Percentiles rank a stretch among this genome's conserved stretches.
phyloP scores from a whole-genome alignment of 2,329 filamentous ascomycete species.

The Colletotrichum sp. region DNA sequence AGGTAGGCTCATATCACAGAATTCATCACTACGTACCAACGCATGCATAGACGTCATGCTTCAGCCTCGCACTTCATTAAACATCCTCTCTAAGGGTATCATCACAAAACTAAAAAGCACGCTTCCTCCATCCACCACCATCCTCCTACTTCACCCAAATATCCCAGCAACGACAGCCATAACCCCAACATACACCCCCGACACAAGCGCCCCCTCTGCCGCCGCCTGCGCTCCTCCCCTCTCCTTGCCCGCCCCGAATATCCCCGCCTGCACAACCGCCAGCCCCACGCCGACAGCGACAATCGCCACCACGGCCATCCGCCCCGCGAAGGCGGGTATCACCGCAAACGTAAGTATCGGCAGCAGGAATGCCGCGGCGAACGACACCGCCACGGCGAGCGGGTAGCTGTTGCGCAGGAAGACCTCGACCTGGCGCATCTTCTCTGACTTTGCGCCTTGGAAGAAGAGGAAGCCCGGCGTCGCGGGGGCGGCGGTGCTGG shows the following conservation, averaged over 20 bases:
- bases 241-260: slow-evolving; percentile 27
- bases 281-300: slow-evolving; percentile 50
- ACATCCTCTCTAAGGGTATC: not conserved
- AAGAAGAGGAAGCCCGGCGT: not conserved
- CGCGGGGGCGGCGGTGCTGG: not conserved
- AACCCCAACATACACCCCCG: slow-evolving; percentile 36
- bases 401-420: slow-evolving; percentile 10
- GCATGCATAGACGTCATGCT: not conserved
- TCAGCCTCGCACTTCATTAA: not conserved
- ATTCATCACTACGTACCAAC: not conserved
- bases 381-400: slow-evolving; percentile 43
- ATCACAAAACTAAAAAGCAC: not conserved
- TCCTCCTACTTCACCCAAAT: slow-evolving; percentile 11
- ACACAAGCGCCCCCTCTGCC: slow-evolving; percentile 28
- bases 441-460: not conserved
- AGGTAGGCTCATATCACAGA: not conserved
- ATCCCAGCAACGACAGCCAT: slow-evolving; percentile 39
- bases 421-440: not conserved
- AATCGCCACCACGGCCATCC: slow-evolving; percentile 62
- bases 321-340: slow-evolving; percentile 60
- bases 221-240: slow-evolving; percentile 17
- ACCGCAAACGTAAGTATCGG: slow-evolving; percentile 64
- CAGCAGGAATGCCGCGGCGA: slow-evolving; percentile 57
- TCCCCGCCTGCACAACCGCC: slow-evolving; percentile 32
- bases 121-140: not conserved